Base-by-base conservation (phyloP, 23 red algal genomes). In the Pyropia yezoensis region DNA sequence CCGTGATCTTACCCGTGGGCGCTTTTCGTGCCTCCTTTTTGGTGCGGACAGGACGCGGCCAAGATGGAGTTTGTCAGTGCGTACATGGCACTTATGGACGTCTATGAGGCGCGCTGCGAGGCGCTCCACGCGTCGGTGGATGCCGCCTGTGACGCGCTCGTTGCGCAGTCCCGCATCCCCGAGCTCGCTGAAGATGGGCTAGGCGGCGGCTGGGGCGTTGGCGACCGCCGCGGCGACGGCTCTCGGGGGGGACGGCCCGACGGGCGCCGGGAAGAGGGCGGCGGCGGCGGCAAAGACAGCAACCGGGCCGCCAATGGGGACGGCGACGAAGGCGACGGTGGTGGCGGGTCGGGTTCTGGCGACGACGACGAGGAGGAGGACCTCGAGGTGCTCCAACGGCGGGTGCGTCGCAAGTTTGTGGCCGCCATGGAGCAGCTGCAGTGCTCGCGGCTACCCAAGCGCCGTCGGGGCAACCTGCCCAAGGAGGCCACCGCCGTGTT, bases 381-480 rank as follows among this genome's bases (percentile, higher is more conserved):
- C 25, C 21, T 23, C 55, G 55, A 27, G 19, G 55, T 27, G 55
- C 55, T 59, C 21, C 55, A 59, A 23, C 21, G 21, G 25, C 19
- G 55, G 21, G 55, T 59, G 21, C 19, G 25, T 3, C 19, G 55
- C 21, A 59, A 59, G 17, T 59, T 59, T 59, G 19, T 59, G 55
- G 55, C 19, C 5, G 55, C 55, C 21, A 59, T 59, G 55, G 55
- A 59, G 55, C 21, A 59, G 21, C 55, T 59, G 55, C 21, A 59
- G 17, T 23, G 21, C 19, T 23, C 19, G 55, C 55, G 25, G 25
- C 21, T 59, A 9, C 55, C 55, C 3, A 59, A 59, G 15, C 19
- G 55, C 21, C 55, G 55, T 0, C 19, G 25, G 17, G 55, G 55
- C 6, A 59, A 59, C 12, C 17, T 59, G 17, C 55, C 55, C 0